Percentiles rank a stretch among this genome's conserved stretches.
These are phyloP conservation scores for Rubia occidens DNA, from an alignment of 305 asterid genomes.

Conservation along the genomic window DNA sequence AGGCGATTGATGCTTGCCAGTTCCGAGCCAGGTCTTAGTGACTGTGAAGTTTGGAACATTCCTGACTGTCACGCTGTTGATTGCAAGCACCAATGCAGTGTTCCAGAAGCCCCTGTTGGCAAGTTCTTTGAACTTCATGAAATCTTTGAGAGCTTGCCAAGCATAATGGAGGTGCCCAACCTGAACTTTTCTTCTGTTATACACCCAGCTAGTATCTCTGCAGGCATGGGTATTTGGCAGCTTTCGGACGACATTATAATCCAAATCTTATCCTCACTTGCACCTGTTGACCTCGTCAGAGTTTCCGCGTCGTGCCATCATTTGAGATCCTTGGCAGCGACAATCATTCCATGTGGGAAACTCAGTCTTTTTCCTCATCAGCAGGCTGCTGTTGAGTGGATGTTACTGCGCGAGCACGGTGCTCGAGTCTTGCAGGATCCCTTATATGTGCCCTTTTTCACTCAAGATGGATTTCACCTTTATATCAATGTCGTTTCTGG, in stretches of 20 bases:
- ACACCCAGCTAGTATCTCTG: conserved; percentile 44
- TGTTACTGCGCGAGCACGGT: conserved; percentile 77
- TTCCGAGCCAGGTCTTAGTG: conserved; percentile 26
- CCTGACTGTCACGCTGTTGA: conserved; percentile 71
- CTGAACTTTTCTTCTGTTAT: conserved; percentile 41
- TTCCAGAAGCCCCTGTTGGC: conserved; percentile 49
- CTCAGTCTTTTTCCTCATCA: conserved; percentile 92
- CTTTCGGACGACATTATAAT: conserved; percentile 71
- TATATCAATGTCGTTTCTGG: conserved; percentile 68
- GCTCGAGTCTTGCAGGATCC: conserved; percentile 59
- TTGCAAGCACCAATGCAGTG: conserved; percentile 53
- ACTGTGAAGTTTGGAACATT: conserved; percentile 48
- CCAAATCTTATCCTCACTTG: conserved; percentile 45
- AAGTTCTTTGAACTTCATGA: conserved; percentile 87
- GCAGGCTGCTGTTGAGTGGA: conserved; percentile 94
- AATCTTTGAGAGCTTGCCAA: conserved; percentile 70
- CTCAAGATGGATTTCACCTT: conserved; percentile 65
- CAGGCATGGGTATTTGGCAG: conserved; percentile 54
- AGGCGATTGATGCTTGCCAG: conserved; percentile 47
- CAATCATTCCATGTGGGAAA: conserved; percentile 91
- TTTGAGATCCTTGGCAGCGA: conserved; percentile 59
- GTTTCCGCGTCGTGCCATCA: conserved; percentile 77
- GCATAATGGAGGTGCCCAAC: conserved; percentile 40
- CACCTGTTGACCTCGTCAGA: conserved; percentile 61
- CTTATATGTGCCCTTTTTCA: conserved; percentile 47